Base-by-base conservation (phyloP, 2,329 filamentous ascomycete species). In the Pseudocercospora crystallina region DNA sequence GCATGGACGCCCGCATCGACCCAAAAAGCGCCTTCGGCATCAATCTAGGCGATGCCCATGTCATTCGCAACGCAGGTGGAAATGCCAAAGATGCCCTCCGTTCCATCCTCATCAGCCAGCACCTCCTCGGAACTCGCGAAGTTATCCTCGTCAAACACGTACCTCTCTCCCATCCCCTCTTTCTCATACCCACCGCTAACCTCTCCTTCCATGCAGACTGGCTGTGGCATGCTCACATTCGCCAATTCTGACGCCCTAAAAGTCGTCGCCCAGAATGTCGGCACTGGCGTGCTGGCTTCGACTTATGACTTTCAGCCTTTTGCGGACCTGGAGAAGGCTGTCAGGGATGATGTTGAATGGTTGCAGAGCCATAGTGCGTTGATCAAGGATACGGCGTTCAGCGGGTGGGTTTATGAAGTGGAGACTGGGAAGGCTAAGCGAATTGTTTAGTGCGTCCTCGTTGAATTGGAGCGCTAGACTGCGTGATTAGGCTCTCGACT, bases 1-100 rank as follows among this genome's bases (percentile, higher is more conserved):
- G 89, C 71, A 94, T 94, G 87, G 88, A 94, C 64, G 86, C 89
- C 5, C 82, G 88, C 10, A 76, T 77, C 68, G 78, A 92, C 61
- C 83, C 88, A 0, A 78, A 82, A 2, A 73, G 79, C 10, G 85
- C 85, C 1, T 85, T 90, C 47, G 85, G 84, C 8, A 85, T 91
- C 50, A 73, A 78, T 14, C 79, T 89, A 13, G 88, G 89, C 35
- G 86, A 90, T 57, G 89, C 88, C 0, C 88, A 94, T 69, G 81
- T 61, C 34, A 85, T 90, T 53, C 82, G 87, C 51, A 91, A 90
- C 58, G 74, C 73, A 5, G 73, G 73, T 9, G 65, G 59, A 42
- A 65, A 59, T 12, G 84, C 81, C 1, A 72, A 76, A 33, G 88
- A 92, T 49, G 86, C 84, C 0, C 76, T 91, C 7, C 84, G 89